Evolutionary conservation across 192 early-diverging fungal genomes (phyloP).

Genomic region (Haplosporangium gracile): DNA sequence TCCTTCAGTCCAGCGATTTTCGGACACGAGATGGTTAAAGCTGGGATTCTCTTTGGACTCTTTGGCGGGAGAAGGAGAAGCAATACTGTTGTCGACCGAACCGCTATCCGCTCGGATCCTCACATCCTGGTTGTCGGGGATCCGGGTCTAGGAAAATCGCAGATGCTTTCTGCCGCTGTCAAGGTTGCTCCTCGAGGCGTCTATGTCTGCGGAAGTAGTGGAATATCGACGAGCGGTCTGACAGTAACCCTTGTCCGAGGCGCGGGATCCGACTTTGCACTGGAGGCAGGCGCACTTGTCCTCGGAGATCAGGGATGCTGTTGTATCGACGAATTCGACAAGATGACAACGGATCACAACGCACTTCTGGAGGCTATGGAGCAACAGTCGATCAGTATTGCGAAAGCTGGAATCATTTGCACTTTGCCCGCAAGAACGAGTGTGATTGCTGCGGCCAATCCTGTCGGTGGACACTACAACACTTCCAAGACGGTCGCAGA

Average conservation of each 20-base stretch:
- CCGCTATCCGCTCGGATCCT: conserved; percentile 75
- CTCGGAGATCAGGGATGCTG: conserved; percentile 92
- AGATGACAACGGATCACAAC: conserved; percentile 85
- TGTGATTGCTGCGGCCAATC: conserved; percentile 92
- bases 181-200: conserved; percentile 86
- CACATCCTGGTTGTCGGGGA: conserved; percentile 87
- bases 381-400: conserved; percentile 89
- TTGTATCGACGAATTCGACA: conserved; percentile 94
- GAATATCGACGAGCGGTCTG: conserved; percentile 41
- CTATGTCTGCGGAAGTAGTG: conserved; percentile 42
- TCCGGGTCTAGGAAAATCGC: conserved; percentile 89
- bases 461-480: conserved; percentile 90
- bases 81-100: conserved; percentile 52
- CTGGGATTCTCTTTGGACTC: conserved; percentile 81
- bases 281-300: conserved; percentile 77
- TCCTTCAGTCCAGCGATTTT: conserved; percentile 86
- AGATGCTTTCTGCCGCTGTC: conserved; percentile 87
- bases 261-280: conserved; percentile 34
- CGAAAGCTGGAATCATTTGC: conserved; percentile 89
- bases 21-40: conserved; percentile 90
- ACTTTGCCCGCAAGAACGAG: conserved; percentile 86
- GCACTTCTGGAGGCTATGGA: conserved; percentile 90
- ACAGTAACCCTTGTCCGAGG: conserved; percentile 45
- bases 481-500: conserved; percentile 86
- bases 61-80: conserved; percentile 70